These are phyloP conservation scores for Pyricularia sp. DNA, from an alignment of 2,329 filamentous ascomycete genomes.

Conservation along the genomic window DNA sequence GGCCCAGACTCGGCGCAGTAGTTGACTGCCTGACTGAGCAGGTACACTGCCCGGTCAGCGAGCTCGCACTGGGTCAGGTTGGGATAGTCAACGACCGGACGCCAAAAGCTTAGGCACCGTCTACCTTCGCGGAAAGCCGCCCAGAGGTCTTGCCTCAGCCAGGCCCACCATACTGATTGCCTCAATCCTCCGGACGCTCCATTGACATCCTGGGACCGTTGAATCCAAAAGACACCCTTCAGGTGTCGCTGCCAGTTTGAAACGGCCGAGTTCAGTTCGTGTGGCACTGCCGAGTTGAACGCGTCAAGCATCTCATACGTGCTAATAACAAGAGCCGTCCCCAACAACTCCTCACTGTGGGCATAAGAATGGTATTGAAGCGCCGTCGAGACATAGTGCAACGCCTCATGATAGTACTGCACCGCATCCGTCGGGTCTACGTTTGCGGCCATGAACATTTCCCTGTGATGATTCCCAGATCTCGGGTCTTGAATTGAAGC, in stretches of 20 bases:
- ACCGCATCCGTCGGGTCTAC: conserved; percentile 20
- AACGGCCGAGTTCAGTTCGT: neutral
- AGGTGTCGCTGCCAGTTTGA: conserved; percentile 49
- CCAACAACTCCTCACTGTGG: conserved; percentile 46
- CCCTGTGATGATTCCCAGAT: no score
- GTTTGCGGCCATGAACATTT: neutral
- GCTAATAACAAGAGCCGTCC: conserved; percentile 50
- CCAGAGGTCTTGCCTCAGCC: conserved; percentile 58
- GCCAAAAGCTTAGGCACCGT: conserved; percentile 48
- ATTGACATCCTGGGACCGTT: conserved; percentile 51
- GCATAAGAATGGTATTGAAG: conserved; percentile 49
- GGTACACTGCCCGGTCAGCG: conserved; percentile 36
- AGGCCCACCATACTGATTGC: conserved; percentile 55
- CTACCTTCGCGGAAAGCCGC: conserved; percentile 51
- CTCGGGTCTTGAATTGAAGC: neutral
- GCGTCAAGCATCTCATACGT: conserved; percentile 57
- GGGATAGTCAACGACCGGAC: conserved; percentile 31
- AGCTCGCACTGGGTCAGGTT: conserved; percentile 37
- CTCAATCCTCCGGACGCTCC: conserved; percentile 47
- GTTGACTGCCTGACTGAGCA: conserved; percentile 42
- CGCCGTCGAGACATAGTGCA: conserved; percentile 51
- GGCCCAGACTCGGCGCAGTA: conserved; percentile 19
- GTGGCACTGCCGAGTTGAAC: neutral
- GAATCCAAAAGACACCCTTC: conserved; percentile 57
- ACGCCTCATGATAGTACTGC: conserved; percentile 53